Evolutionary conservation across 2,329 filamentous ascomycete genomes (phyloP), one percentile per base, ranked within the genome.

Genomic region (Pestalotiopsis sp.): DNA sequence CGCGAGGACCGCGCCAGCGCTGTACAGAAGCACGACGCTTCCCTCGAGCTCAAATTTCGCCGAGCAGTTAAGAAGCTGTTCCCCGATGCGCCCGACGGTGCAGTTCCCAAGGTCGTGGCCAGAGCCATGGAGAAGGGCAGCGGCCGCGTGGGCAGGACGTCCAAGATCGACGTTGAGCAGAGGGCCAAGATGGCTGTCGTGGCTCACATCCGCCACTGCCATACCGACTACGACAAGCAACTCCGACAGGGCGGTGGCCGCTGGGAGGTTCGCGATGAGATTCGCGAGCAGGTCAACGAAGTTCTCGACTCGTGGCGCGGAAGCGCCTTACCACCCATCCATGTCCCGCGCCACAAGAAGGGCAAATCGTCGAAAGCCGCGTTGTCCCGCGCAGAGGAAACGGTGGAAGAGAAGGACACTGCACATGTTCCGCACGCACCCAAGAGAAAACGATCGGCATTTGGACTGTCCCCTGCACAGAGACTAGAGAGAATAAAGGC

Each of bases 171-270:
- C 0, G 59, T 84, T 44, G 73, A 75, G 6, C 72, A 78, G 14
- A 85, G 80, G 70, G 83, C 81, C 4, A 71, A 74, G 59, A 77
- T 86, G 26, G 85, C 83, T 2, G 83, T 86, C 13, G 74, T 79
- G 24, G 85, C 85, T 3, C 82, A 86, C 69, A 78, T 84, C 4
- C 78, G 85, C 6, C 85, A 87, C 70, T 70, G 67, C 3, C 79
- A 84, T 58, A 87, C 85, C 0, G 70, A 76, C 1, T 88, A 88
- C 67, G 83, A 87, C 14, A 57, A 64, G 44, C 69, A 83, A 56
- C 68, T 85, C 66, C 22, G 48, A 7, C 17, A 14, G 10, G 68
- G 68, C 1, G 14, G 65, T 1, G 13, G 26, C 1, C 68, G 56
- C 52, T 64, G 56, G 2, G 3, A 63, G 2, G 72, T 70, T 2